These are phyloP conservation scores for Tilletia setariae DNA, from an alignment of 1,284 basidiomycete genomes.

Conservation along the genomic window DNA sequence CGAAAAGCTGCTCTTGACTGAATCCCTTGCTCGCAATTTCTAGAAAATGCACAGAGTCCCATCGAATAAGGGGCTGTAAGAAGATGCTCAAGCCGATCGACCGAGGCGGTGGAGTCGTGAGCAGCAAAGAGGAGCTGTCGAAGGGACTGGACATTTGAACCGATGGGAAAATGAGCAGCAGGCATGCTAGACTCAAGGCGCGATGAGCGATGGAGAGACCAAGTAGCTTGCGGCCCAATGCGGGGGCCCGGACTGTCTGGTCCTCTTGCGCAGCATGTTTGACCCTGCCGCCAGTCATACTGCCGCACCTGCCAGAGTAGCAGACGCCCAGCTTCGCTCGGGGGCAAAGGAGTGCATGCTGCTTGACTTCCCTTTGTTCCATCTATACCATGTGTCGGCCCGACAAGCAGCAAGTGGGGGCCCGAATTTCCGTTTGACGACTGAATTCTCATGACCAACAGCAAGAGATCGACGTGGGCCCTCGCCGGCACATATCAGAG, in stretches of 20 bases:
- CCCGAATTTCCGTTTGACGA: too few species aligned
- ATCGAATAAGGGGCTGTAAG: conserved; percentile 62
- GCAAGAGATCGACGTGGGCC: too few species aligned
- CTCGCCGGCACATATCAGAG: too few species aligned
- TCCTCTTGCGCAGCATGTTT: not conserved
- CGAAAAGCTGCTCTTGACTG: conserved; percentile 76
- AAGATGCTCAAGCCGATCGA: conserved; percentile 4
- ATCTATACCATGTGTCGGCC: too few species aligned
- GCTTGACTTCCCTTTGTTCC: too few species aligned
- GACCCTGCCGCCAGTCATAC: not conserved
- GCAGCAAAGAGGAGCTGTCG: conserved; percentile 9
- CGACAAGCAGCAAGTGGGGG: too few species aligned
- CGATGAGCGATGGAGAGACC: not conserved
- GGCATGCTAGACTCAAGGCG: not conserved
- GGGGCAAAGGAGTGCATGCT: too few species aligned
- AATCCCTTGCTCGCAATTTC: conserved; percentile 58
- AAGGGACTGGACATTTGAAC: not conserved
- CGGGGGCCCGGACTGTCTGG: not conserved
- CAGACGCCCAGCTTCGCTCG: too few species aligned
- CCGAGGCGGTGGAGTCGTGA: not conserved
- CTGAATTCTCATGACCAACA: too few species aligned
- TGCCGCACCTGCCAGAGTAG: too few species aligned
- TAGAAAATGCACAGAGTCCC: conserved; percentile 82
- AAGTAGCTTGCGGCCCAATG: not conserved
- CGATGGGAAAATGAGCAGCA: not conserved